phyloP scores from a whole-genome alignment of 768 basidiomycete species.

The Piloderma croceum region DNA sequence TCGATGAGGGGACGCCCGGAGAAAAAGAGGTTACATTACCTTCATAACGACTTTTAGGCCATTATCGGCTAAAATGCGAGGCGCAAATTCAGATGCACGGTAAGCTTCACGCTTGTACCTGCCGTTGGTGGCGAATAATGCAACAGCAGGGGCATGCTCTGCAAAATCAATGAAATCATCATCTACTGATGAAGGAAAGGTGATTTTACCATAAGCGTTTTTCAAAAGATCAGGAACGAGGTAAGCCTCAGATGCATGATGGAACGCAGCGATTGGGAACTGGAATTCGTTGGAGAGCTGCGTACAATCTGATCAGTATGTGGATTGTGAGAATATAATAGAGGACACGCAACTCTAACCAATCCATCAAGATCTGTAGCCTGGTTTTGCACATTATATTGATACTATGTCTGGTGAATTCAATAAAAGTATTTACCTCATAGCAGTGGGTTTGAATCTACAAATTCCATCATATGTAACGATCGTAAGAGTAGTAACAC shows the following conservation, averaged over 20 bases:
- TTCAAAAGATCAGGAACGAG: conserved; percentile 76
- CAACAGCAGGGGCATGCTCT: conserved; percentile 70
- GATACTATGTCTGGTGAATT: no score
- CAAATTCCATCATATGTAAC: neutral
- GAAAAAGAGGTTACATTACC: conserved; percentile 36
- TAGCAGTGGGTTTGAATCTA: conserved; percentile 55
- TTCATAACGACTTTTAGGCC: conserved; percentile 74
- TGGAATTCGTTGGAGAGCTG: conserved; percentile 82
- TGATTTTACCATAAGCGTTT: conserved; percentile 48
- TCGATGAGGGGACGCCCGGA: no score
- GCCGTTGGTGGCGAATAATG: conserved; percentile 54
- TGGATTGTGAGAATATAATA: neutral
- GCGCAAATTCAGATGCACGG: conserved; percentile 74
- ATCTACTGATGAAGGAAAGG: neutral
- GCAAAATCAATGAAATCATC: neutral
- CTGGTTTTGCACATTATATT: no score
- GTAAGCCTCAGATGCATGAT: conserved; percentile 78
- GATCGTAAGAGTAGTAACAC: neutral
- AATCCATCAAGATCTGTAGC: neutral
- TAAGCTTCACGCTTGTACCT: conserved; percentile 82
- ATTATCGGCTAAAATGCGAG: conserved; percentile 63
- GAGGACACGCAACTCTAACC: neutral
- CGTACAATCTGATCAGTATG: neutral
- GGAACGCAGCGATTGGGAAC: conserved; percentile 72
- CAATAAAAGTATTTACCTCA: conserved; percentile 16